A percentile compares a stretch with the other conserved stretches of the same genome.
Conservation (phyloP, 1,139 yeast species). For the Arxiozyma heterogenica region DNA sequence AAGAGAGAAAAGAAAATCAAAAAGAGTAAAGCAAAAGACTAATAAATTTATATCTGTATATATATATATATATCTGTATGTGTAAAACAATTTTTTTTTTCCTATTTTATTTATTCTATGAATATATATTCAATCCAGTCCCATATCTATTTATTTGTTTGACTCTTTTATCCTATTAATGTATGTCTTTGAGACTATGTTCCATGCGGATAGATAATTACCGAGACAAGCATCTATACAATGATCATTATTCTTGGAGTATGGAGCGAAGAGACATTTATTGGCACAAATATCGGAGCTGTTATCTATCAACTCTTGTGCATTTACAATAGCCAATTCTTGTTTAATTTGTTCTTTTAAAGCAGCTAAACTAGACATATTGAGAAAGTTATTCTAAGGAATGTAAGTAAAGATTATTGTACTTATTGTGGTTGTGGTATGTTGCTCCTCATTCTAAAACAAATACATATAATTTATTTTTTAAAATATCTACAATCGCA, state of each 20-base stretch:
- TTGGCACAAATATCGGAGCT: constrained; percentile 85
- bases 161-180: constrained; percentile 59
- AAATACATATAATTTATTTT: too few relatives aligned
- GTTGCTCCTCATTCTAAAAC: too few relatives aligned
- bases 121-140: too few relatives aligned
- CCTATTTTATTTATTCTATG: too few relatives aligned
- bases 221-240: constrained; percentile 75
- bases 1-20: too few relatives aligned
- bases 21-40: too few relatives aligned
- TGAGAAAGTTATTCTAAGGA: too few relatives aligned
- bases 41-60: neutral
- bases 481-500: too few relatives aligned
- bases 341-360: constrained; percentile 66
- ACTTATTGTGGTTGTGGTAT: too few relatives aligned
- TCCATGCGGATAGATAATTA: constrained; percentile 90
- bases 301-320: constrained; percentile 76
- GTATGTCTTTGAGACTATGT: constrained; percentile 67
- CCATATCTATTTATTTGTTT: constrained; percentile 2
- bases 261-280: constrained; percentile 52
- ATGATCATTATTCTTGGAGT: constrained; percentile 37
- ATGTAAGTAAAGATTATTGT: too few relatives aligned
- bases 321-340: constrained; percentile 83
- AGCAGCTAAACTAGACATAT: constrained; percentile 32
- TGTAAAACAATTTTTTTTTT: too few relatives aligned
- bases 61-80: too few relatives aligned